These are phyloP conservation scores for Luzula sylvatica DNA, from an alignment of 176 grass and related monocot genomes.

Conservation along the genomic window DNA sequence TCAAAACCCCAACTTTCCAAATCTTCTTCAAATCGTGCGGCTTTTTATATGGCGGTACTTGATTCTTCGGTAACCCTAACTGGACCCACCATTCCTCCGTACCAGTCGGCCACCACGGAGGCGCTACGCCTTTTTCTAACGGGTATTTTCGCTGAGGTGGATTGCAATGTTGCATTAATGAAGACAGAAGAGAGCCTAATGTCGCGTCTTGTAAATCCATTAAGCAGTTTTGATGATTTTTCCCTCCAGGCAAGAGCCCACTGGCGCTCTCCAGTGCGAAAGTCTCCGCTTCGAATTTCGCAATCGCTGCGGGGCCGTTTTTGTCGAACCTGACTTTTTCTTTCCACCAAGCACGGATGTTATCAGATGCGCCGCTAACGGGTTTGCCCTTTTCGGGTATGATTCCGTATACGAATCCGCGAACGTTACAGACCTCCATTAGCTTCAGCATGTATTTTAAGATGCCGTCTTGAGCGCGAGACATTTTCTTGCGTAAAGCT, in stretches of 20 bases:
- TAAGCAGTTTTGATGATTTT: constrained; percentile 42
- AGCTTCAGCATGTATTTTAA: constrained; percentile 98
- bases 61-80: constrained; percentile 52
- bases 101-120: constrained; percentile 90
- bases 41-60: constrained; percentile 76
- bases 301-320: constrained; percentile 71
- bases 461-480: constrained; percentile 83
- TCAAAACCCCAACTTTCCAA: constrained; percentile 95
- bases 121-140: constrained; percentile 63
- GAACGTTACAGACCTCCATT: constrained; percentile 85
- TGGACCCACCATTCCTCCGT: constrained; percentile 77
- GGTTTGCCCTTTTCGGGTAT: constrained; percentile 93
- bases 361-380: constrained; percentile 79
- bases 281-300: constrained; percentile 55
- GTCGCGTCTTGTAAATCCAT: constrained; percentile 98
- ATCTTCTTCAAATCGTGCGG: constrained; percentile 97
- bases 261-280: constrained; percentile 23
- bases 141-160: constrained; percentile 90
- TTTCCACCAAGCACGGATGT: constrained; percentile 98
- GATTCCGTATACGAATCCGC: constrained; percentile 86
- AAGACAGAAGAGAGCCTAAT: constrained; percentile 76
- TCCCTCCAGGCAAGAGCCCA: constrained; percentile 18
- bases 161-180: constrained; percentile 87
- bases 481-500: constrained; percentile 87
- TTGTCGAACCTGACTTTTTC: constrained; percentile 99